Percentiles rank a stretch among this genome's conserved stretches.
These are phyloP conservation scores for Gloeostereum incarnatum DNA, from an alignment of 768 basidiomycete genomes.

Conservation along the genomic window DNA sequence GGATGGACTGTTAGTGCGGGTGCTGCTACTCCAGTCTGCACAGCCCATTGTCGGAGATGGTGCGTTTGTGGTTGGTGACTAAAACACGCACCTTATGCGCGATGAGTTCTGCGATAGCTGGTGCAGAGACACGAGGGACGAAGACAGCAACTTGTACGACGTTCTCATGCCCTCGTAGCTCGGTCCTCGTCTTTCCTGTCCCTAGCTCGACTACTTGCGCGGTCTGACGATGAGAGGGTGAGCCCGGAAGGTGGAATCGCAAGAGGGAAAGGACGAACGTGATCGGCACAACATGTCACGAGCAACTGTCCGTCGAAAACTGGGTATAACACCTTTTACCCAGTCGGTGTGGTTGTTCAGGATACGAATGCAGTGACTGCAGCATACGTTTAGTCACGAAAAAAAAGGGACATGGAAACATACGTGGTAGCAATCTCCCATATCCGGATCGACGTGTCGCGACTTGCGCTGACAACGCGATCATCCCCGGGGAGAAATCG, in stretches of 20 bases:
- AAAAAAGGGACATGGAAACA: constrained; percentile 15
- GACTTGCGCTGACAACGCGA: constrained; percentile 75
- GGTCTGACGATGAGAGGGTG: constrained; percentile 39
- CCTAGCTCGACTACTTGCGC: constrained; percentile 67
- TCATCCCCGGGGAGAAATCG: constrained; percentile 83
- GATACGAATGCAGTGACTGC: constrained; percentile 8
- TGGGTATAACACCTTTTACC: constrained; percentile 61
- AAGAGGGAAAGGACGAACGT: constrained; percentile 37
- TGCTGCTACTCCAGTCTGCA: not conserved
- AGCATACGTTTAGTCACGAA: not conserved
- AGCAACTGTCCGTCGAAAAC: constrained; percentile 67
- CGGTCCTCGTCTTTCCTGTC: constrained; percentile 70
- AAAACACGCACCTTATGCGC: constrained; percentile 49
- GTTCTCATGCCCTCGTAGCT: constrained; percentile 83
- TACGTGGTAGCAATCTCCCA: constrained; percentile 86
- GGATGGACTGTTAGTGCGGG: not conserved
- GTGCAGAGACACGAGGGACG: constrained; percentile 67
- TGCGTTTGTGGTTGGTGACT: constrained; percentile 3
- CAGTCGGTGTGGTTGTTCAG: constrained; percentile 59
- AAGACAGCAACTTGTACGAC: constrained; percentile 78
- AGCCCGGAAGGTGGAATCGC: constrained; percentile 6
- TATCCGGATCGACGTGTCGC: constrained; percentile 78
- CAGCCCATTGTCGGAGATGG: not conserved
- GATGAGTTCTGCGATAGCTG: constrained; percentile 68
- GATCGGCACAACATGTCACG: constrained; percentile 81